These are phyloP conservation scores for Brachypodium distachyon DNA, from an alignment of 202 grass and related monocot genomes.

Conservation along the genomic window DNA sequence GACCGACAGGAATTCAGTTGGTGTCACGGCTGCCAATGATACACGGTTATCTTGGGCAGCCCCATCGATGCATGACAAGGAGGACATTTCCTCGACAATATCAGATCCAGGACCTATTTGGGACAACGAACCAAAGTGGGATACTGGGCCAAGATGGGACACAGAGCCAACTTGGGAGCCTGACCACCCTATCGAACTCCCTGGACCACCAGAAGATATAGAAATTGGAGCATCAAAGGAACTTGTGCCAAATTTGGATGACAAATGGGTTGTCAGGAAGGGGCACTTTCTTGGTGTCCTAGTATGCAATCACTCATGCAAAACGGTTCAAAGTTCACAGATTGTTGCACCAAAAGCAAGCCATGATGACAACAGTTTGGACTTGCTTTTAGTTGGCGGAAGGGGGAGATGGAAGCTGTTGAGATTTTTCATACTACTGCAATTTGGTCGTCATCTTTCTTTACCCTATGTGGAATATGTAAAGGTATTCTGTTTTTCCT, in stretches of 20 bases:
- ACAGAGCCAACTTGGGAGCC: slow-evolving; percentile 50
- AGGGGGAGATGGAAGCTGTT: slow-evolving; percentile 82
- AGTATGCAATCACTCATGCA: slow-evolving; percentile 95
- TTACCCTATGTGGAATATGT: slow-evolving; percentile 92
- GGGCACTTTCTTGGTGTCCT: slow-evolving; percentile 89
- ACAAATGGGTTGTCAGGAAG: slow-evolving; percentile 91
- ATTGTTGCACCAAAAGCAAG: slow-evolving; percentile 80
- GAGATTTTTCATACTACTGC: slow-evolving; percentile 84
- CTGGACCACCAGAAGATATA: slow-evolving; percentile 36
- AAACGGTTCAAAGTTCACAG: slow-evolving; percentile 92
- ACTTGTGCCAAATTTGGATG: slow-evolving; percentile 91
- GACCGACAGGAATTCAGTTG: slow-evolving; percentile 51
- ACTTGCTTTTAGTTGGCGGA: slow-evolving; percentile 84
- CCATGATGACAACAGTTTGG: slow-evolving; percentile 88
- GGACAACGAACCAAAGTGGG: slow-evolving; percentile 85
- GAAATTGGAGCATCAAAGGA: slow-evolving; percentile 44
- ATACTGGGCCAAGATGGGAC: slow-evolving; percentile 64
- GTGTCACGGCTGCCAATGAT: slow-evolving; percentile 44
- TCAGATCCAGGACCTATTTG: slow-evolving; percentile 95
- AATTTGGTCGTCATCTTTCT: slow-evolving; percentile 89
- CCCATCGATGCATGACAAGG: slow-evolving; percentile 68
- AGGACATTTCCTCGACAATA: slow-evolving; percentile 90
- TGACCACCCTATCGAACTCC: slow-evolving; percentile 50
- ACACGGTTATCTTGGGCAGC: slow-evolving; percentile 62
- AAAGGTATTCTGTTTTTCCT: slow-evolving; percentile 46